Percentiles rank a stretch among this genome's conserved stretches.
phyloP scores from a whole-genome alignment of 2,329 filamentous ascomycete genomes.

The Penicillium freii region DNA sequence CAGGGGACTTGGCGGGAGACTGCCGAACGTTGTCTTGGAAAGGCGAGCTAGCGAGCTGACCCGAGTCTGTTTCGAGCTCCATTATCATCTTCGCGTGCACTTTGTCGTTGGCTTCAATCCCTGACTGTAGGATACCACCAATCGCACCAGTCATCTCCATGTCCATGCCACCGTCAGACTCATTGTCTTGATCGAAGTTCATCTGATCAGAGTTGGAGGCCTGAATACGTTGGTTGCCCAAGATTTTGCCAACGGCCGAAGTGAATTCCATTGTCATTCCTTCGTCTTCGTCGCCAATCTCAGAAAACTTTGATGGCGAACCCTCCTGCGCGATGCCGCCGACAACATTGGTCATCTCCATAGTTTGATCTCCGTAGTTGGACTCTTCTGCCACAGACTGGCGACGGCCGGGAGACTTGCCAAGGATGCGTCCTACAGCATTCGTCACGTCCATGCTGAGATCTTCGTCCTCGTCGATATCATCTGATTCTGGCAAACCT shows the following conservation, averaged over 20 bases:
- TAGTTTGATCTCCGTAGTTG: constrained; percentile 49
- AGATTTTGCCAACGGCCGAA: constrained; percentile 44
- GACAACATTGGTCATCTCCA: constrained; percentile 48
- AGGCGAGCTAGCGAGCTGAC: constrained; percentile 48
- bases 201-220: constrained; percentile 21
- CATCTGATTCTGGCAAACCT: constrained; percentile 31
- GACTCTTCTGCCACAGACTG: constrained; percentile 43
- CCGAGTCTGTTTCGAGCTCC: constrained; percentile 58
- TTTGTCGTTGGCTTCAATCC: constrained; percentile 41
- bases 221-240: constrained; percentile 28
- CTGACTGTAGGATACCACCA: constrained; percentile 53
- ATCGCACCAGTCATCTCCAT: constrained; percentile 62
- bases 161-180: constrained; percentile 34
- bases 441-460: constrained; percentile 95
- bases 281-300: constrained; percentile 36
- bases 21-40: constrained; percentile 40
- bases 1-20: constrained; percentile 29
- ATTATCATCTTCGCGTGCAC: constrained; percentile 56
- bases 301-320: constrained; percentile 19
- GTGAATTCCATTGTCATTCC: constrained; percentile 52
- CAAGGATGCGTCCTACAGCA: constrained; percentile 75
- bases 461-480: constrained; percentile 59
- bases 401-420: constrained; percentile 44
- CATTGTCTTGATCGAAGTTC: constrained; percentile 29
- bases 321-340: constrained; percentile 38